Base-by-base conservation (phyloP, 2,329 filamentous ascomycete species). In the Exophiala sp. region DNA sequence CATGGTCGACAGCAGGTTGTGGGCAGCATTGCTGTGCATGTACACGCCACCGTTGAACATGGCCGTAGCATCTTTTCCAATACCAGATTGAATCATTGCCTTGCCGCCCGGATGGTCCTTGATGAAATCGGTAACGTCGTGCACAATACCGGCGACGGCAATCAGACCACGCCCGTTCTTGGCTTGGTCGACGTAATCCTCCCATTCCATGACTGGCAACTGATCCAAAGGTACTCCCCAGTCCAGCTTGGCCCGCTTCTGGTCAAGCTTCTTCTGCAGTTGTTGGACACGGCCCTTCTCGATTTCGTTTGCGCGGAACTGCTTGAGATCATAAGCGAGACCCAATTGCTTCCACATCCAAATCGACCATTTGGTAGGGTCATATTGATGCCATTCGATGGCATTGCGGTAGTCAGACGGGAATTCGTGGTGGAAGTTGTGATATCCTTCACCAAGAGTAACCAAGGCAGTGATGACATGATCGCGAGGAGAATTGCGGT, bases 371-470 rank as follows among this genome's bases (percentile, higher is more conserved):
- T 94, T 94, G 68, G 88, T 94, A 40, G 88, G 88, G 68, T 94
- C 88, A 65, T 94, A 94, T 73, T 94, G 88, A 73, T 82, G 85
- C 87, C 88, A 94, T 70, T 88, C 77, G 61, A 93, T 91, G 55
- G 87, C 88, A 67, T 94, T 94, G 67, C 88, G 86, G 80, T 93
- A 94, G 70, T 94, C 88, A 9, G 86, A 91, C 47, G 88, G 88
- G 73, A 94, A 94, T 70, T 94, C 88, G 77, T 94, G 88, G 73
- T 94, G 88, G 79, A 94, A 94, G 78, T 94, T 94, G 79, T 94
- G 88, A 74, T 94, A 94, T 23, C 88, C 88, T 72, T 90, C 88
- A 42, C 88, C 88, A 18, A 94, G 83, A 37, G 88, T 94, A 61
- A 88, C 83, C 14, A 94, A 73, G 38, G 88, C 88, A 34, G 88